Base-by-base conservation (phyloP, 257 asterid genomes). In the Ligustrum vulgare region DNA sequence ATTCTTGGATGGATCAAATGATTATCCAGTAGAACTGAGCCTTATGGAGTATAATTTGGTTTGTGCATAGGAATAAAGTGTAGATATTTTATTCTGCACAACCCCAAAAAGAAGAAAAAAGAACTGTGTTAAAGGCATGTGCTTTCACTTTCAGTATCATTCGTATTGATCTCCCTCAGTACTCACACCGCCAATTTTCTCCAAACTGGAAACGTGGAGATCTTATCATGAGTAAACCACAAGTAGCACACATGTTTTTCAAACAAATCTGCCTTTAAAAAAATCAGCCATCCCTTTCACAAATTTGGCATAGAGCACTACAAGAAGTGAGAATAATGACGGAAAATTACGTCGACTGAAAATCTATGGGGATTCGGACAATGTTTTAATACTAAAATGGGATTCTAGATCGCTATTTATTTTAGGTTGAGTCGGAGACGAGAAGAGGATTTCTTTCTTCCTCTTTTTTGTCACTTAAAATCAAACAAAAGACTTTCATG, bases 161-260 rank as follows among this genome's bases (percentile, higher is more conserved):
- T 23, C 34, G 34, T 60, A 22, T 22, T 58, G 33, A 58, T 58
- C 33, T 1, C 66, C 66, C 22, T 58, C 66, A n/a, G n/a, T n/a
- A 58, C 32, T 8, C 33, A 23, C 67, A 60, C 67, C 34, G 67
- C 67, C 67, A 60, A 58, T 58, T 58, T 31, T 56, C 65, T 58
- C 65, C 65, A 2, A 20, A 58, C 66, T 5, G 66, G 33, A 58
- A 23, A 58, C 65, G 65, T 58, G 66, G 33, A 58, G 22, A 58
- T 58, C 65, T 58, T 56, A 56, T 56, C 64, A 7, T 0, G 64
- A 56, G 31, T 56, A 56, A n/a, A 5, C 31, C 7, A 1, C 6
- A 20, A 56, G 12, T 56, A 49, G 20, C 60, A 5, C 63, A 54
- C 63, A 18, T 16, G n/a, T n/a, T 54, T 54, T 54, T 54, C 63